Base-by-base conservation (phyloP, 805 yeast species). In the Scheffersomyces lignosus region DNA sequence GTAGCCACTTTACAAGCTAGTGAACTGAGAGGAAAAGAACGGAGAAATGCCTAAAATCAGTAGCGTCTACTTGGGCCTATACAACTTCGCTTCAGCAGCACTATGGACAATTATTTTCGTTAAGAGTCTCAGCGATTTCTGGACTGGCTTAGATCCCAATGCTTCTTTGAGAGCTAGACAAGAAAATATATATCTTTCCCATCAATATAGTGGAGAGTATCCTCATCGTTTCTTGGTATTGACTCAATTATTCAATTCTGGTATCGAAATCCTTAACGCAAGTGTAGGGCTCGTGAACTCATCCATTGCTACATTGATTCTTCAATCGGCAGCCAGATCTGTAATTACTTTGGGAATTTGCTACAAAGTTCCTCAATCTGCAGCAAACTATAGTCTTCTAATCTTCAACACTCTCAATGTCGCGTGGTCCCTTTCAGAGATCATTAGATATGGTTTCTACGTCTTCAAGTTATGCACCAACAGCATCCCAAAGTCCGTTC, bases 401-500 rank as follows among this genome's bases (percentile, higher is more conserved):
- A 51, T 51, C 3, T 62, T 51, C 29, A 42, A 52, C 3, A 52
- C 46, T 3, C 44, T 61, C 14, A 30, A 46, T 3, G 18, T 55
- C 28, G 65, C 66, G 4, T 63, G 69, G 69, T 37, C 58, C 20
- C 9, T 43, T 3, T 52, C 60, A 2, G 69, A 63, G 35, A 37
- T 62, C 28, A 48, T 58, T 3, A 42, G 66, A 24, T 63, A 62
- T 41, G 51, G 50, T 1, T 61, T 48, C 39, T 61, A 59, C 33
- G 47, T 46, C 3, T 30, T 44, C 28, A 62, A 62, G 34, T 38
- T 42, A n/a, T 10, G 29, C 14, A 28, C 18, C 5, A 36, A 29
- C 3, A 17, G 8, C 1, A 41, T 48, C 16, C 64, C 64, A 3
- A 24, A 26, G 24, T 29, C 34, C 34, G 31, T 60, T 17, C 37